Conservation (phyloP, 306 rosid species). For the Acacia acuminata region DNA sequence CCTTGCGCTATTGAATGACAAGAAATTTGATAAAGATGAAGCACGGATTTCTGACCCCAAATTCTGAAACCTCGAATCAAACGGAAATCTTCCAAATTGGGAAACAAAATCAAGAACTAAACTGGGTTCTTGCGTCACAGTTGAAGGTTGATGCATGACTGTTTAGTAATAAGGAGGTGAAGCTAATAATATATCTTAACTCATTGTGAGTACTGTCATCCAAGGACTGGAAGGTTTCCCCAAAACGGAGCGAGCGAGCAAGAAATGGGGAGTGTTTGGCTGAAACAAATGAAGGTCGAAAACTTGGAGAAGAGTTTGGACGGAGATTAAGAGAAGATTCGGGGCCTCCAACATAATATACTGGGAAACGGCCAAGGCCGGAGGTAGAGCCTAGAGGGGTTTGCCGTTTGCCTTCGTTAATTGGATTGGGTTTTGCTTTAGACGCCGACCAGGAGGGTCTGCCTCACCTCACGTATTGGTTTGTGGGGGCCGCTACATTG, state of each 20-base stretch:
- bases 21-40: slow-evolving; percentile 41
- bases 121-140: slow-evolving; percentile 51
- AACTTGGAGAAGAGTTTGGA: slow-evolving; percentile 27
- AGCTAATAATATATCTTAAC: not conserved
- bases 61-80: slow-evolving; percentile 38
- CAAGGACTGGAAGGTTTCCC: not conserved
- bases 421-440: not conserved
- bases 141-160: slow-evolving; percentile 57
- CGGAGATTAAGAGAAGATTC: not conserved
- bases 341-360: not conserved
- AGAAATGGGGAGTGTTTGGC: not conserved
- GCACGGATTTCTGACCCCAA: slow-evolving; percentile 40
- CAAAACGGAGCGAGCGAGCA: not conserved
- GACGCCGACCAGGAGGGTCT: slow-evolving; percentile 3
- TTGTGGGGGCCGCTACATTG: not conserved
- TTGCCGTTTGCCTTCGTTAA: not conserved
- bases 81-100: slow-evolving; percentile 55
- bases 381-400: not conserved
- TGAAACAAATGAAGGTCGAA: not conserved
- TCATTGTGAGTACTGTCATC: not conserved
- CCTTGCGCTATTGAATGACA: slow-evolving; percentile 38
- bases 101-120: slow-evolving; percentile 50
- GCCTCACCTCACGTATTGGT: not conserved
- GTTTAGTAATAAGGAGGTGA: not conserved
- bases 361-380: not conserved